Base-by-base conservation (phyloP, 139 green algal species). In the Chlamydomonas urium region DNA sequence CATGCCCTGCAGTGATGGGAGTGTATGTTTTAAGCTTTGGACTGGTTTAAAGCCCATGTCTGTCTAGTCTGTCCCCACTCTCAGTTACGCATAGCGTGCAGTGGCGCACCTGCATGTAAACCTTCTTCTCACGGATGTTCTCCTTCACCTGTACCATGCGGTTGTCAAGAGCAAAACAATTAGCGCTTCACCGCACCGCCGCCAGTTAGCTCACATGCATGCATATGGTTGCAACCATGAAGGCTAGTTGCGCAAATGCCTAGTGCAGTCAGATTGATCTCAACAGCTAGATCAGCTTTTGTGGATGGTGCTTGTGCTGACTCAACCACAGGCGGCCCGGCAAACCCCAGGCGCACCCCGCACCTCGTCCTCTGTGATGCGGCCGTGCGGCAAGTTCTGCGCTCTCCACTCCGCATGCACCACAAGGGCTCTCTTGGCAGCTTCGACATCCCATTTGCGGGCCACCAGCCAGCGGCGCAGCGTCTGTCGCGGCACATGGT, bases 131-230 rank as follows among this genome's bases (percentile, higher is more conserved):
- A 60, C 47, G 38, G 0, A 70, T 65, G 28, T 79, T 74, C 5
- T 70, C 77, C 1, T 23, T 68, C 32, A 83, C 35, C 47, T 76
- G n/a, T n/a, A n/a, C n/a, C n/a, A n/a, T n/a, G n/a, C n/a, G n/a
- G n/a, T n/a, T n/a, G n/a, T n/a, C n/a, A n/a, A n/a, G n/a, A n/a
- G n/a, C n/a, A n/a, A n/a, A n/a, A n/a, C n/a, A n/a, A n/a, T n/a
- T n/a, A n/a, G n/a, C 42, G 42, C 17, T 10, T 53, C 14, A 53
- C 14, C 42, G 42, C 42, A 53, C 14, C 42, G 14, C 10, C 14
- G 14, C 14, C 42, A 53, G 17, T 10, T 17, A 53, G 42, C 42
- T 10, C 42, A 17, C 42, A 53, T 53, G 10, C 42, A 53, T 53
- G 42, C 14, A 53, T 17, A 53, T n/a, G 42, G 17, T 53, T 53